Base-by-base conservation (phyloP, 768 basidiomycete species). In the Mycena venus region DNA sequence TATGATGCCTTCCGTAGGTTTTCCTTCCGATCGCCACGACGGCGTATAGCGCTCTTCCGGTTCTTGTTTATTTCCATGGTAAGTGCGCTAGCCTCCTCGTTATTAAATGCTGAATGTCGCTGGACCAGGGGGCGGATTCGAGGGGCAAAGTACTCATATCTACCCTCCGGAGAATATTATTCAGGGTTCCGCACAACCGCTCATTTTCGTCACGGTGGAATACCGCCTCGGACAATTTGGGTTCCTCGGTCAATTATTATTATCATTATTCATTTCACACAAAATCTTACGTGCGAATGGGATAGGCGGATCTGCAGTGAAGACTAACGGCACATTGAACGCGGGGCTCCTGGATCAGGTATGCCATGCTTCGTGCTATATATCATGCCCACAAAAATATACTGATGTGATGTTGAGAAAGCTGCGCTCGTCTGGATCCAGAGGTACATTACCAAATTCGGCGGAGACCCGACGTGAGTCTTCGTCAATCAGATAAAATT, bases 91-190 rank as follows among this genome's bases (percentile, higher is more conserved):
- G n/a, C n/a, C n/a, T n/a, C n/a, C n/a, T n/a, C n/a, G n/a, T n/a
- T n/a, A n/a, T n/a, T n/a, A n/a, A n/a, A n/a, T n/a, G n/a, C n/a
- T n/a, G n/a, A n/a, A n/a, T n/a, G n/a, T n/a, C n/a, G n/a, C n/a
- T n/a, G n/a, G n/a, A n/a, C n/a, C n/a, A 87, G 86, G 87, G 40
- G 87, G 87, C 4, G 87, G 87, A n/a, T 87, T 85, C 56, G 83
- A 86, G 76, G 70, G 67, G 2, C 86, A 86, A 51, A 82, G 78
- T 47, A 82, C 82, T 10, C 83, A 79, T 67, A 79, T 78, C 36
- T 77, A 78, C 11, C 75, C 80, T 12, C 84, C 85, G 0, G 80
- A 84, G 36, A 70, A 80, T 29, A 77, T 86, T 69, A 67, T 86
- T 68, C 77, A 78, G 10, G 77, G 82, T 2, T 82, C 83, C 23